Evolutionary conservation across 1,284 basidiomycete species (phyloP).

Genomic region (Irpex lacteus): DNA sequence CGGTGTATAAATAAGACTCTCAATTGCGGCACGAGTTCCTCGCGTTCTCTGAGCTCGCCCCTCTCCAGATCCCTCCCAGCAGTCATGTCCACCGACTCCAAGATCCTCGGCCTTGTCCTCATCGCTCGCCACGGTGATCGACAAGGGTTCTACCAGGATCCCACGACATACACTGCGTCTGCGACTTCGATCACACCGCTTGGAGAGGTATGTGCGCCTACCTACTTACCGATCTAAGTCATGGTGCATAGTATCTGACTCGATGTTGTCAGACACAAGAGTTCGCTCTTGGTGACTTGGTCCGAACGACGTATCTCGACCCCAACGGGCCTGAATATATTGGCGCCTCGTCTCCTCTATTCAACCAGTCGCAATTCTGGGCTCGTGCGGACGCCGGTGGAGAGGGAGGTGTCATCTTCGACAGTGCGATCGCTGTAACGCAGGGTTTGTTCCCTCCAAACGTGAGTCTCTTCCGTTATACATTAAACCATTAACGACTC

Average conservation of each 20-base stretch:
- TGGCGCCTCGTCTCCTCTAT: conserved; percentile 19
- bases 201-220: conserved; percentile 27
- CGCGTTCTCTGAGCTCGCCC: not conserved
- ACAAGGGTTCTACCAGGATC: conserved; percentile 35
- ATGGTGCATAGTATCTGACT: conserved; percentile 9
- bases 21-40: not conserved
- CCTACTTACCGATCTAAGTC: not conserved
- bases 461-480: not conserved
- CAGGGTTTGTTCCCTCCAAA: conserved; percentile 48
- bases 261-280: conserved; percentile 27
- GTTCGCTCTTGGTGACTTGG: conserved; percentile 36
- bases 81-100: conserved; percentile 4
- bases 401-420: conserved; percentile 50
- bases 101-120: conserved; percentile 36
- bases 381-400: conserved; percentile 46
- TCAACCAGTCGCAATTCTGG: conserved; percentile 34
- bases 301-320: conserved; percentile 37
- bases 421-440: conserved; percentile 43
- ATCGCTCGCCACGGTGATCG: conserved; percentile 47
- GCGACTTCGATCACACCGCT: conserved; percentile 40
- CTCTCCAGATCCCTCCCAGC: not conserved
- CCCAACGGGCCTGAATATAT: conserved; percentile 29
- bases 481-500: not conserved
- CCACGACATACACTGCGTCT: conserved; percentile 34
- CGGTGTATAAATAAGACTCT: not conserved